Evolutionary conservation across 306 rosid species (phyloP).

Genomic region (Fragaria nilgerrensis): DNA sequence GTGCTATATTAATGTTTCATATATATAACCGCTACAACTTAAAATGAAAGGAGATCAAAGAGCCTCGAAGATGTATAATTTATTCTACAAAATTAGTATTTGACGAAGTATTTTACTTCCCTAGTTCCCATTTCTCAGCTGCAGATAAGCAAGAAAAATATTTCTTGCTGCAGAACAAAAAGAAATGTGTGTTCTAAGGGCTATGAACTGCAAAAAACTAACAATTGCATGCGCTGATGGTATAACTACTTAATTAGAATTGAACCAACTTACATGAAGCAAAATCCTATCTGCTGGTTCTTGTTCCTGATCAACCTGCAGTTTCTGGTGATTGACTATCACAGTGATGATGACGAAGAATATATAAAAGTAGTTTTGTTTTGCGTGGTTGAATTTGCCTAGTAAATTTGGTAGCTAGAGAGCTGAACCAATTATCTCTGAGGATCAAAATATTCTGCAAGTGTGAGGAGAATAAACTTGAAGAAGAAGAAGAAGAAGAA

Average conservation of each 20-base stretch:
- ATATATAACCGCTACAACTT: not conserved
- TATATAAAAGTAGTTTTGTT: not conserved
- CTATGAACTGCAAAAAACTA: not conserved
- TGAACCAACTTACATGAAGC: constrained; percentile 16
- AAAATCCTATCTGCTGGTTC: constrained; percentile 2
- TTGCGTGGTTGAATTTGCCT: not conserved
- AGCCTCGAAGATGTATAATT: not conserved
- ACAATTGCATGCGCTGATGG: not conserved
- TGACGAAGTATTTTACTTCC: not conserved
- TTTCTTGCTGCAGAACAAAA: not conserved
- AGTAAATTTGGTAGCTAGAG: constrained; percentile 3
- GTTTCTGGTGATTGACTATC: not conserved
- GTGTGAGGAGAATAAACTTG: constrained; percentile 8
- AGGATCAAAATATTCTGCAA: constrained; percentile 18
- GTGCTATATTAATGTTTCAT: not conserved
- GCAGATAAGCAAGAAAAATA: not conserved
- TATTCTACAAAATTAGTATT: not conserved
- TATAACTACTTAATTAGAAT: not conserved
- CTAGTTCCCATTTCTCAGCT: not conserved
- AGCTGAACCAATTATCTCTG: constrained; percentile 19
- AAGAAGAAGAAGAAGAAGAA: not conserved
- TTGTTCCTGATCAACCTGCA: not conserved
- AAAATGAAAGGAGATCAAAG: not conserved
- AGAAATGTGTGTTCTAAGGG: not conserved
- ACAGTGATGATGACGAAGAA: constrained; percentile 2